phyloP scores from a whole-genome alignment of 176 grass and related monocot genomes.

The Cenchrus fungigraminus region DNA sequence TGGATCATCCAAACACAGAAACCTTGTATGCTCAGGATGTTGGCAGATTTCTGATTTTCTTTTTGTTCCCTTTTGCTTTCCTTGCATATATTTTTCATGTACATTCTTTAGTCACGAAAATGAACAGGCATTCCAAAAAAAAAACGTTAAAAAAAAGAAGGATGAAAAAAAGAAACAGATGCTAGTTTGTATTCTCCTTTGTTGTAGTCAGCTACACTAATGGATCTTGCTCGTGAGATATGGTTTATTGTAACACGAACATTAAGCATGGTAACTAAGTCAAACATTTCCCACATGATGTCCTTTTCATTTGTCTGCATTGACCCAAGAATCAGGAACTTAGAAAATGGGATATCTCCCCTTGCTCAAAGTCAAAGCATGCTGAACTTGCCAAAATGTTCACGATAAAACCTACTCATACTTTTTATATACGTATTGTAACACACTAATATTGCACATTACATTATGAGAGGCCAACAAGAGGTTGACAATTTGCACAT shows the following conservation, averaged over 20 bases:
- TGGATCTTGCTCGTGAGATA: not conserved
- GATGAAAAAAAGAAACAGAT: not conserved
- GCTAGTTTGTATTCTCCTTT: not conserved
- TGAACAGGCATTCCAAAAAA: not conserved
- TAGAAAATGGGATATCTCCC: not conserved
- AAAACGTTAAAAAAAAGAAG: not conserved
- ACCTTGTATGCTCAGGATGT: slow-evolving; percentile 11
- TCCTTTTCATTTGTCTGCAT: not conserved
- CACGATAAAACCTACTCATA: not conserved
- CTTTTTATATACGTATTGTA: not conserved
- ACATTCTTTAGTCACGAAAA: not conserved
- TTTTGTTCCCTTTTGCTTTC: not conserved
- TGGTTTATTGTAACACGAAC: not conserved
- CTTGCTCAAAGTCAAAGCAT: not conserved
- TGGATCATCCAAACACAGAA: not conserved
- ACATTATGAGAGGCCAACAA: not conserved
- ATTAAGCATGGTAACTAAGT: not conserved
- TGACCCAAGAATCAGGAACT: not conserved
- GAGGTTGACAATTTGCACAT: not conserved
- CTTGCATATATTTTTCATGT: not conserved
- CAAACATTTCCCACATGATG: not conserved
- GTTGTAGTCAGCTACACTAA: not conserved
- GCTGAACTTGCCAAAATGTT: not conserved
- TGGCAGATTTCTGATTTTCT: not conserved
- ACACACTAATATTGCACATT: not conserved